Percentiles rank a stretch among this genome's conserved stretches.
These are phyloP conservation scores for Ogataea pignaliae DNA, from an alignment of 805 yeast species.

Conservation along the genomic window DNA sequence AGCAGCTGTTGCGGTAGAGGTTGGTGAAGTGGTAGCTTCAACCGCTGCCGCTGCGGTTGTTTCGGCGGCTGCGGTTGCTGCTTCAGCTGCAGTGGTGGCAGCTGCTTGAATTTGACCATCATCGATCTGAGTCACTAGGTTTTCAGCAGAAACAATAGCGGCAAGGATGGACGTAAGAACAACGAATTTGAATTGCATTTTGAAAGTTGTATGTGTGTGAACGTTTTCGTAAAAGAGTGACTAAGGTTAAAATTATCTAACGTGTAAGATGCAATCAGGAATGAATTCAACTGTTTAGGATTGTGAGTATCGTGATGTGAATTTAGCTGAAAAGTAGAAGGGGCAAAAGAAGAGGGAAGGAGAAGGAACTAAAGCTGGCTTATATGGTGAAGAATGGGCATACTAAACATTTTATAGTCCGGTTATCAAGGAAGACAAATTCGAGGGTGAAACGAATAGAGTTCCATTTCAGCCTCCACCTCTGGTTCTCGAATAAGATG, in stretches of 20 bases:
- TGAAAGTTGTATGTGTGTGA: neutral
- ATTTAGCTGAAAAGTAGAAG: too few species aligned
- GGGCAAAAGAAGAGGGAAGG: too few species aligned
- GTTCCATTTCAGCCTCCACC: too few species aligned
- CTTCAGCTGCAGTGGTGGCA: conserved; percentile 1
- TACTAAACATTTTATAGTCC: too few species aligned
- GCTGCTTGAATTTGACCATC: conserved; percentile 23
- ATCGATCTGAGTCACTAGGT: conserved; percentile 18
- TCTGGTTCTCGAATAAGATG: too few species aligned
- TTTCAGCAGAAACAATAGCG: conserved; percentile 12
- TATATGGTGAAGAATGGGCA: too few species aligned
- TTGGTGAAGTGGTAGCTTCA: conserved; percentile 7
- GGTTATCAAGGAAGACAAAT: too few species aligned
- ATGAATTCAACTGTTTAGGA: neutral
- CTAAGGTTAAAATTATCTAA: neutral
- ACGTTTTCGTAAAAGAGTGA: neutral
- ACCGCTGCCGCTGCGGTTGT: conserved; percentile 6
- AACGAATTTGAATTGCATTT: conserved; percentile 21
- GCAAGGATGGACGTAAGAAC: conserved; percentile 14
- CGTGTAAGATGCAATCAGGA: neutral
- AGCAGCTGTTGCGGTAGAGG: conserved; percentile 3
- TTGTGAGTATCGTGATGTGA: too few species aligned
- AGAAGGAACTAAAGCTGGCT: too few species aligned
- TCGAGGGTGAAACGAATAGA: too few species aligned
- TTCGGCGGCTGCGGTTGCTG: conserved; percentile 3